Evolutionary conservation across 2,329 filamentous ascomycete species (phyloP).

Genomic region (Epichloe coenophiala): DNA sequence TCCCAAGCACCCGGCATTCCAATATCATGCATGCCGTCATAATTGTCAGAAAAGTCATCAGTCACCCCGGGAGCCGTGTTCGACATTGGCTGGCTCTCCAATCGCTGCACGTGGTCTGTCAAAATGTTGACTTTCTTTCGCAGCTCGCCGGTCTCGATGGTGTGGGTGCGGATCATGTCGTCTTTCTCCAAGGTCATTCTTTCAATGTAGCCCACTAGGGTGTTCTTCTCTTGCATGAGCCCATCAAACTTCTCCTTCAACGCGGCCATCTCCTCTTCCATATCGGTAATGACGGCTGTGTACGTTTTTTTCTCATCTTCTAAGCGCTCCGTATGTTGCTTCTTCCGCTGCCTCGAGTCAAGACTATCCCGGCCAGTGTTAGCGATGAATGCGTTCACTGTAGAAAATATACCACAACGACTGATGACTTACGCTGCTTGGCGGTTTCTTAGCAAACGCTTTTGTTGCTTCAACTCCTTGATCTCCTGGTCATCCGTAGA

Average conservation of each 20-base stretch:
- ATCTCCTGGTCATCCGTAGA: conserved; percentile 85
- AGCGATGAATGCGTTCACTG: not conserved
- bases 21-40: conserved; percentile 71
- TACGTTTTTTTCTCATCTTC: conserved; percentile 95
- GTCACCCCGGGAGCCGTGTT: conserved; percentile 27
- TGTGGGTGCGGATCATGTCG: conserved; percentile 78
- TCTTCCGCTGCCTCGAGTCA: conserved; percentile 93
- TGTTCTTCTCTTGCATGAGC: conserved; percentile 59
- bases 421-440: conserved; percentile 70
- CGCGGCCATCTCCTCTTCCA: conserved; percentile 64
- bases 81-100: conserved; percentile 45
- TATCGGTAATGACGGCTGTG: conserved; percentile 57
- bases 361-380: conserved; percentile 40
- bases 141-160: conserved; percentile 77
- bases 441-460: conserved; percentile 83
- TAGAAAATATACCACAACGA: not conserved
- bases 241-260: conserved; percentile 58
- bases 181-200: conserved; percentile 75
- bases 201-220: conserved; percentile 62
- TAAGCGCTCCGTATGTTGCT: conserved; percentile 91
- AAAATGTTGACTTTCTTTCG: conserved; percentile 85
- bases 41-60: conserved; percentile 55
- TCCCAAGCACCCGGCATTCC: conserved; percentile 76
- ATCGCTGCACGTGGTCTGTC: conserved; percentile 54
- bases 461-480: conserved; percentile 97